Evolutionary conservation across 2,329 filamentous ascomycete genomes (phyloP).

Genomic region (Venturia pyrina): DNA sequence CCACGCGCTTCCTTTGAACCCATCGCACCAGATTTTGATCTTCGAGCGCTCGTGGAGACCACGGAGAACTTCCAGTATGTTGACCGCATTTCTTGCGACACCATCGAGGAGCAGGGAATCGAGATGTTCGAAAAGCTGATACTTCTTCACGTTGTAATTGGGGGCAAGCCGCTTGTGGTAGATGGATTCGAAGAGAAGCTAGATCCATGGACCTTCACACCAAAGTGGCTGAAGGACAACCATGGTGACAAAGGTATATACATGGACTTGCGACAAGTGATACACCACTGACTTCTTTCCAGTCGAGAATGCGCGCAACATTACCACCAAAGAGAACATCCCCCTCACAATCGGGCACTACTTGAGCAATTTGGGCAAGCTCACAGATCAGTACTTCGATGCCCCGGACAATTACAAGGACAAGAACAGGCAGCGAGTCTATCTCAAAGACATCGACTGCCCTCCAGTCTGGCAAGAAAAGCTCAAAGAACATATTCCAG

Average conservation of each 20-base stretch:
- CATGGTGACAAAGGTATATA: conserved; percentile 68
- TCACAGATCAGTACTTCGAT: conserved; percentile 68
- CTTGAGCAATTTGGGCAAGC: conserved; percentile 71
- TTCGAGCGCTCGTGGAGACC: conserved; percentile 63
- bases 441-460: conserved; percentile 95
- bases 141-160: conserved; percentile 68
- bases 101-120: conserved; percentile 66
- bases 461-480: conserved; percentile 77
- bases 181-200: conserved; percentile 74
- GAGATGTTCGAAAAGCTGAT: conserved; percentile 81
- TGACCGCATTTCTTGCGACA: conserved; percentile 65
- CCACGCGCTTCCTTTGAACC: conserved; percentile 87
- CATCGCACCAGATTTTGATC: conserved; percentile 74
- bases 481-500: conserved; percentile 66
- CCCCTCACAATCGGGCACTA: conserved; percentile 87
- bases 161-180: conserved; percentile 81
- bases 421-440: conserved; percentile 72
- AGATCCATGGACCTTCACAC: conserved; percentile 68
- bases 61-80: conserved; percentile 83
- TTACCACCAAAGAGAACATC: conserved; percentile 61
- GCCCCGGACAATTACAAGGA: conserved; percentile 66
- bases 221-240: conserved; percentile 68
- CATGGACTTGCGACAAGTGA: conserved; percentile 16
- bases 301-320: conserved; percentile 81
- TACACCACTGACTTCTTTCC: conserved; percentile 16